These are phyloP conservation scores for Trypanosoma boissoni DNA, from an alignment of 208 protist species.

Conservation along the genomic window DNA sequence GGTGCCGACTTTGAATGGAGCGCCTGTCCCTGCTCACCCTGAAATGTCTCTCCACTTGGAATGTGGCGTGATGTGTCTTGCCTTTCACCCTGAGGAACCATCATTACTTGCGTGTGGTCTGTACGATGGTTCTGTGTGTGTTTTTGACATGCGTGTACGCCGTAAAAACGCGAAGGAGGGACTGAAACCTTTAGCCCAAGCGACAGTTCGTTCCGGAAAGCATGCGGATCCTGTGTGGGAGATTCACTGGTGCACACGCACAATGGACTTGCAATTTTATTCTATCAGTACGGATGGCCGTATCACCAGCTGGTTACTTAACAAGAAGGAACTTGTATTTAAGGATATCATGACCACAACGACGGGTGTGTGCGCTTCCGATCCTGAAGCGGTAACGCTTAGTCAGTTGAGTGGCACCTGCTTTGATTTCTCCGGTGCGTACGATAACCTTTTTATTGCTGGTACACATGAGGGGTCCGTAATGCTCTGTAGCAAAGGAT, in stretches of 20 bases:
- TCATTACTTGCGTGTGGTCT: constrained; percentile 94
- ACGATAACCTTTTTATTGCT: constrained; percentile 92
- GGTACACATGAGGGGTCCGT: constrained; percentile 96
- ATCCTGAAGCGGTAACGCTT: constrained; percentile 82
- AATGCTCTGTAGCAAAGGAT: constrained; percentile 94
- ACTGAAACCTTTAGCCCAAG: constrained; percentile 85
- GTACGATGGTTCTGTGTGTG: constrained; percentile 95
- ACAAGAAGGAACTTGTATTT: constrained; percentile 95
- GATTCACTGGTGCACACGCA: constrained; percentile 70
- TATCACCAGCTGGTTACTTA: constrained; percentile 93
- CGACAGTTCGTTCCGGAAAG: constrained; percentile 94
- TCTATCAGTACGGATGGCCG: constrained; percentile 96
- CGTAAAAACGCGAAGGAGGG: constrained; percentile 41
- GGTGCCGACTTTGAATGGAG: constrained; percentile 60
- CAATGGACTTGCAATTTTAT: constrained; percentile 88
- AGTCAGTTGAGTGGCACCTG: constrained; percentile 93
- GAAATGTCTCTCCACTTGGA: constrained; percentile 91
- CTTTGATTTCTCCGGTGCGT: constrained; percentile 93
- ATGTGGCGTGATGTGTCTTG: constrained; percentile 95
- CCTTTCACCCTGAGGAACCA: constrained; percentile 92
- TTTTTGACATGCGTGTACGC: constrained; percentile 91
- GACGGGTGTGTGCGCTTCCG: constrained; percentile 61
- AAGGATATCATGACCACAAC: constrained; percentile 90
- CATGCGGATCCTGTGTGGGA: constrained; percentile 98
- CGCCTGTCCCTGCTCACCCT: constrained; percentile 78